Percentiles rank a stretch among this genome's conserved stretches.
Conservation (phyloP, 2,329 filamentous ascomycete genomes). For the Nigrospora oryzae region DNA sequence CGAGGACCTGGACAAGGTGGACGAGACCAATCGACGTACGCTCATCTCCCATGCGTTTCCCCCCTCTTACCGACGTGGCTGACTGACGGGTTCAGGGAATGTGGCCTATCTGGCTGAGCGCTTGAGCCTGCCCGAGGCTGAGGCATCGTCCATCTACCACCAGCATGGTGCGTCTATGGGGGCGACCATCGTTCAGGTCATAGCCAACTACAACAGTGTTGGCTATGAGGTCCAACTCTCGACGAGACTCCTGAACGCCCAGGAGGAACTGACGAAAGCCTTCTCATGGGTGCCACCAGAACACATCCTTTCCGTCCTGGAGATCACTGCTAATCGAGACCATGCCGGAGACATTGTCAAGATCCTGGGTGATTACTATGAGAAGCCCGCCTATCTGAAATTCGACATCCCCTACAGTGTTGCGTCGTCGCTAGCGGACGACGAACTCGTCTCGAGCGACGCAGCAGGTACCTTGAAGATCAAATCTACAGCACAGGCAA, state of each 20-base stretch:
- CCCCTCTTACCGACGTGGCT: not conserved
- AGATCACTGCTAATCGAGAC: constrained; percentile 18
- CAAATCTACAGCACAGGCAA: constrained; percentile 4
- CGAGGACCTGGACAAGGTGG: constrained; percentile 4
- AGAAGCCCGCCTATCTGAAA: constrained; percentile 26
- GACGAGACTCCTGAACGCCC: constrained; percentile 11
- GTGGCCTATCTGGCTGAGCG: constrained; percentile 35
- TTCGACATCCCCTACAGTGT: constrained; percentile 19
- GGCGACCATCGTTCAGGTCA: constrained; percentile 29
- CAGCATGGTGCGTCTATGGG: constrained; percentile 27
- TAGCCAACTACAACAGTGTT: constrained; percentile 32
- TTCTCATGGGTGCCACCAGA: constrained; percentile 32
- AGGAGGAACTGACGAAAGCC: constrained; percentile 25
- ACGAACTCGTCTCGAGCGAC: not conserved
- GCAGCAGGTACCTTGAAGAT: not conserved
- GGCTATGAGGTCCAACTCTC: constrained; percentile 22
- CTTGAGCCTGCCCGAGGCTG: constrained; percentile 29
- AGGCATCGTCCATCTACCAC: constrained; percentile 31
- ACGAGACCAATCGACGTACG: constrained; percentile 12
- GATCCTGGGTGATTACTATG: constrained; percentile 31
- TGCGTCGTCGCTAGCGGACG: constrained; percentile 8
- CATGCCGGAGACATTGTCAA: constrained; percentile 29
- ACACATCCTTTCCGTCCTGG: constrained; percentile 33
- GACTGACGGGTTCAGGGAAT: constrained; percentile 21
- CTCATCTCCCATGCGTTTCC: not conserved